Percentiles rank a stretch among this genome's conserved stretches.
Conservation (phyloP, 208 protist genomes). For the Wallacemonas sp. region DNA sequence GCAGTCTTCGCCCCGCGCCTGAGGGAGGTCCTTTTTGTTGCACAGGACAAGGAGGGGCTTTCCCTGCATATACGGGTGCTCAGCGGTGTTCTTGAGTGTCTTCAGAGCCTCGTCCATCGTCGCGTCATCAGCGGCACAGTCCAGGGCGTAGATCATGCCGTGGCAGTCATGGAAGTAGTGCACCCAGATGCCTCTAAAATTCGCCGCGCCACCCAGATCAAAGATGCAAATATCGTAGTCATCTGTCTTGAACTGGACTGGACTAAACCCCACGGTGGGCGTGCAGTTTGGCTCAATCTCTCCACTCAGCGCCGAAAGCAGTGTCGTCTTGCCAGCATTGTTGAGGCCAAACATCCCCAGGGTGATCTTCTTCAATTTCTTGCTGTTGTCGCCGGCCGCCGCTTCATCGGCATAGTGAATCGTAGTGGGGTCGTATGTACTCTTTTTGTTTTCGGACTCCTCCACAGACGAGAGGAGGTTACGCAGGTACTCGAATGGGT, state of each 20-base stretch:
- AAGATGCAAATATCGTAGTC: constrained; percentile 90
- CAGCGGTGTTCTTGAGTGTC: constrained; percentile 76
- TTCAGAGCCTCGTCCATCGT: constrained; percentile 64
- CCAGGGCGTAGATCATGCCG: constrained; percentile 89
- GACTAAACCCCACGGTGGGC: constrained; percentile 89
- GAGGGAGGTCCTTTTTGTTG: constrained; percentile 99
- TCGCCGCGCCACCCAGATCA: constrained; percentile 86
- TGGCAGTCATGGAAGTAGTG: constrained; percentile 93
- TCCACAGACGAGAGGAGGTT: constrained; percentile 71
- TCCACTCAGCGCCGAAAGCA: constrained; percentile 97
- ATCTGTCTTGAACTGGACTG: constrained; percentile 84
- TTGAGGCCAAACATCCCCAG: constrained; percentile 88
- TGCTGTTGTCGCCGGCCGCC: constrained; percentile 15
- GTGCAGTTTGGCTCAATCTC: constrained; percentile 92
- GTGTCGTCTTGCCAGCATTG: constrained; percentile 98
- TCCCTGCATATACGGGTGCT: constrained; percentile 92
- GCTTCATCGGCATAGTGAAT: constrained; percentile 44
- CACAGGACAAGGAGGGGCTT: constrained; percentile 98
- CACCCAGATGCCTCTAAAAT: constrained; percentile 92
- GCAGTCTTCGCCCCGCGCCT: constrained; percentile 36
- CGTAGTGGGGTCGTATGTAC: constrained; percentile 77
- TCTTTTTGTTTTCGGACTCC: constrained; percentile 72
- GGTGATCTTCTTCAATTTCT: constrained; percentile 60
- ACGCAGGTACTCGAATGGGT: constrained; percentile 87
- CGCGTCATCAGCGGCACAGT: constrained; percentile 67